Evolutionary conservation across 2,329 filamentous ascomycete species (phyloP).

Genomic region (Aspergillus quadrilineatus): DNA sequence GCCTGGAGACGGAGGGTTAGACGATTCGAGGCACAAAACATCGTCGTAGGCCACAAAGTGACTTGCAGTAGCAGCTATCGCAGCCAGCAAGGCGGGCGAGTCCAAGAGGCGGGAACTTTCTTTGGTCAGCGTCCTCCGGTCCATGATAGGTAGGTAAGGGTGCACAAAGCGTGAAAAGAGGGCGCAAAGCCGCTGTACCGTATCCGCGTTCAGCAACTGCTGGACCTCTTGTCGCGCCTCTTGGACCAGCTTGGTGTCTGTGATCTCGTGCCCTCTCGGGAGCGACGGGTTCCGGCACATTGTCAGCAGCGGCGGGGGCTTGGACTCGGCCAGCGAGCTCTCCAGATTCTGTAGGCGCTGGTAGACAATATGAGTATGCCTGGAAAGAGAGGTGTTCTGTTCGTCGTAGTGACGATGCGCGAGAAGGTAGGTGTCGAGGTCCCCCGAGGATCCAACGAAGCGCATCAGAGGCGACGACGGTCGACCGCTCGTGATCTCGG

Average conservation of each 20-base stretch:
- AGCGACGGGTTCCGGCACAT: neutral
- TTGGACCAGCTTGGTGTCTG: neutral
- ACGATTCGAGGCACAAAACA: neutral
- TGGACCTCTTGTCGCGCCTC: neutral
- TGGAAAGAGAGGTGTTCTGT: neutral
- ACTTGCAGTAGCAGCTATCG: neutral
- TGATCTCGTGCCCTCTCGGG: neutral
- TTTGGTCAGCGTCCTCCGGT: neutral
- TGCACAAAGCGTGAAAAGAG: neutral
- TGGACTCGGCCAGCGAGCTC: neutral
- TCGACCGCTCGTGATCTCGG: neutral
- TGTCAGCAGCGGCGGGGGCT: neutral
- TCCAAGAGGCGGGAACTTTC: neutral
- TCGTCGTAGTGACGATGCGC: neutral
- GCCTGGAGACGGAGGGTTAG: neutral
- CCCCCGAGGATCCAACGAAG: neutral
- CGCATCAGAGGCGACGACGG: neutral
- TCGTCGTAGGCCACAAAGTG: neutral
- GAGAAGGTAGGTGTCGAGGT: neutral
- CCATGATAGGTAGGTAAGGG: neutral
- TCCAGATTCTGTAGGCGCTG: neutral
- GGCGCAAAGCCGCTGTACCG: neutral
- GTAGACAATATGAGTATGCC: neutral
- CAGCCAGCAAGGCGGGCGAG: neutral
- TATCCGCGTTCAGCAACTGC: neutral